Percentiles rank a stretch among this genome's conserved stretches.
These are phyloP conservation scores for Phytophthora agathidicida DNA, from an alignment of 352 stramenopile species.

Conservation along the genomic window DNA sequence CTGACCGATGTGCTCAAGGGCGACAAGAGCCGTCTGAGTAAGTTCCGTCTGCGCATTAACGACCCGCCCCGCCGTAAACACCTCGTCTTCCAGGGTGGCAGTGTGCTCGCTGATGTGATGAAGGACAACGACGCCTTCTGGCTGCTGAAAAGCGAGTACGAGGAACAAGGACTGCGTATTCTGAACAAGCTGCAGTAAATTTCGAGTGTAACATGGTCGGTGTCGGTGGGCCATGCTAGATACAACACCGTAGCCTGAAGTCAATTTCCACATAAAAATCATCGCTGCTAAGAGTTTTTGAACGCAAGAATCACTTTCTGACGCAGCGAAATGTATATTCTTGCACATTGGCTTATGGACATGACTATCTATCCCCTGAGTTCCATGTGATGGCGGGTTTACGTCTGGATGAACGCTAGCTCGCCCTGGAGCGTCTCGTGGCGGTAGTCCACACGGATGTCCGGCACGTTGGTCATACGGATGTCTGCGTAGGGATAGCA, in stretches of 20 bases:
- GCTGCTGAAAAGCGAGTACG: conserved; percentile 94
- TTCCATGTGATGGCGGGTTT: conserved; percentile 18
- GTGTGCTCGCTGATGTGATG: conserved; percentile 94
- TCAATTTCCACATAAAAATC: conserved; percentile 30
- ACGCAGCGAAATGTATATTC: conserved; percentile 3
- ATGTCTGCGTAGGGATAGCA: conserved; percentile 73
- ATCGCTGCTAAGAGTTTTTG: conserved; percentile 11
- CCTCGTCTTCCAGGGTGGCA: conserved; percentile 94
- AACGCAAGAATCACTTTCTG: conserved; percentile 5
- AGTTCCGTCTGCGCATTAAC: conserved; percentile 95
- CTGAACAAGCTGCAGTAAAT: conserved; percentile 80
- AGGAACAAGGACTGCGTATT: conserved; percentile 92
- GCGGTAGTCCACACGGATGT: conserved; percentile 93
- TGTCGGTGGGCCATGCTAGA: conserved; percentile 18
- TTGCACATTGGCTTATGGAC: neutral
- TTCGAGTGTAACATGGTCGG: conserved; percentile 14
- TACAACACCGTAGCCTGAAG: conserved; percentile 13
- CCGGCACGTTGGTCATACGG: conserved; percentile 93
- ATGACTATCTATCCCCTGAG: too few relatives aligned
- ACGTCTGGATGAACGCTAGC: conserved; percentile 76
- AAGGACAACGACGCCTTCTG: conserved; percentile 95
- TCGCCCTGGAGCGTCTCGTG: conserved; percentile 83
- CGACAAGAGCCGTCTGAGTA: conserved; percentile 89
- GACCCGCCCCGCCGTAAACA: conserved; percentile 96
- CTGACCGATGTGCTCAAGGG: conserved; percentile 87